A percentile compares a stretch with the other conserved stretches of the same genome.
Conservation (phyloP, 2,329 filamentous ascomycete species). For the Sphaerostilbella broomeana region DNA sequence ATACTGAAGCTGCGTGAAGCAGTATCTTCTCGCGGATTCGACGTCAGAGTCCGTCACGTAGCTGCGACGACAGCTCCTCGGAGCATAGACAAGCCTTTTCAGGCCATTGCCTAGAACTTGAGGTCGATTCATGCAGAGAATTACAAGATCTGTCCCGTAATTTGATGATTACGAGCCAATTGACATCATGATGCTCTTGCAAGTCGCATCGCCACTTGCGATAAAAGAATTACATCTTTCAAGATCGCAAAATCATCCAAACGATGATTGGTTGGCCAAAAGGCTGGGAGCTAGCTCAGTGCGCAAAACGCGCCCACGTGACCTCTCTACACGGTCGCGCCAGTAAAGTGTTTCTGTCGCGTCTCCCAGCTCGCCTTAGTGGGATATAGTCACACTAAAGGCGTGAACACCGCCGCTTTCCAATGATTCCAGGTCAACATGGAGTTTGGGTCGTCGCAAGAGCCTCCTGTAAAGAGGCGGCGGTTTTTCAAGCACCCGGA, state of each 20-base stretch:
- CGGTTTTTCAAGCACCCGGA: conserved; percentile 32
- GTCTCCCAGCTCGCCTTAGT: conserved; percentile 30
- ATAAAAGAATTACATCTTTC: not conserved
- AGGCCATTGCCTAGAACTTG: conserved; percentile 32
- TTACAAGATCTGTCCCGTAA: not conserved
- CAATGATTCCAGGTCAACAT: conserved; percentile 24
- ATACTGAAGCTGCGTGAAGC: conserved; percentile 46
- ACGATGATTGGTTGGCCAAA: not conserved
- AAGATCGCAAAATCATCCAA: not conserved
- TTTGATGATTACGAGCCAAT: conserved; percentile 1
- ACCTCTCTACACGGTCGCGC: conserved; percentile 28
- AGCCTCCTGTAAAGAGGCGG: conserved; percentile 40
- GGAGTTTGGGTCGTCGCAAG: conserved; percentile 33
- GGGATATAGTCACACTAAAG: not conserved
- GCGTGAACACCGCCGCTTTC: not conserved
- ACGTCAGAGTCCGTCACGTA: conserved; percentile 47
- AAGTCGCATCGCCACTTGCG: conserved; percentile 3
- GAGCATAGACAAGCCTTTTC: conserved; percentile 27
- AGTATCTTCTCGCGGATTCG: conserved; percentile 48
- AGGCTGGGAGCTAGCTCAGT: conserved; percentile 2
- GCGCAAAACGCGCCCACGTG: conserved; percentile 32
- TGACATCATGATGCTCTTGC: conserved; percentile 9
- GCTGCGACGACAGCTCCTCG: conserved; percentile 27
- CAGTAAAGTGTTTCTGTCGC: conserved; percentile 23
- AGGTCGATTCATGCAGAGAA: conserved; percentile 33